Evolutionary conservation across 2,329 filamentous ascomycete species (phyloP), one percentile per base, ranked within the genome.

Genomic region (Lasiodiplodia sp.): DNA sequence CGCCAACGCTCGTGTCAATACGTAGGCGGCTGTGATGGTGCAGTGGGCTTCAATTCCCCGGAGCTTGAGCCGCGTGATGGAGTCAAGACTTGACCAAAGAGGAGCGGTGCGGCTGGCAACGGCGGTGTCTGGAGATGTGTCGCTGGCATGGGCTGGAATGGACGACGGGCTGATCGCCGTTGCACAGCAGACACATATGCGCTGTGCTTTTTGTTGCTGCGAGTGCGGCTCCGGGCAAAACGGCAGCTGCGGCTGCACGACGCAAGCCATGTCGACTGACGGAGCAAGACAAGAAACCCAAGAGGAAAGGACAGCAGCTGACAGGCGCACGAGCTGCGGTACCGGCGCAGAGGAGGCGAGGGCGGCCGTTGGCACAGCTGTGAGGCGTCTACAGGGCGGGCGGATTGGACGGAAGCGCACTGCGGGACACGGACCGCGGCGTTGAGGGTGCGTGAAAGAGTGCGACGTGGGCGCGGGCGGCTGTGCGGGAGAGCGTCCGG

Each of bases 401-500:
- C 12, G 55, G 55, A 57, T 38, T 57, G 55, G 55, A 8, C 14
- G 53, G 12, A 16, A 28, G 16, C 49, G 49, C 21, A 18, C 28
- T 28, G 4, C 28, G 18, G 49, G 1, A 23, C 25, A 34, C 53
- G 25, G 53, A 16, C 28, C 25, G 23, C 49, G 8, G 16, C 18
- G 49, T 44, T 52, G 49, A 52, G 21, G 21, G 49, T n/a, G 49
- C 49, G 49, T 11, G 16, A 21, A 5, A 34, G 31, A 3, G 52
- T 37, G 53, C 14, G 16, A 38, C 55, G 34, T 23, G 28, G 55
- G 34, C 31, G 34, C 55, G 11, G 23, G 57, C 57, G 57, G 38
- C 57, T 47, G 38, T 6, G 38, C 57, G 57, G 57, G 37, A 47
- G 57, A 62, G 14, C 14, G 38, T 18, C 57, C 57, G 57, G 37